Percentiles rank a stretch among this genome's conserved stretches.
Conservation (phyloP, 345 rosid species). For the Eucalyptus rudis region DNA sequence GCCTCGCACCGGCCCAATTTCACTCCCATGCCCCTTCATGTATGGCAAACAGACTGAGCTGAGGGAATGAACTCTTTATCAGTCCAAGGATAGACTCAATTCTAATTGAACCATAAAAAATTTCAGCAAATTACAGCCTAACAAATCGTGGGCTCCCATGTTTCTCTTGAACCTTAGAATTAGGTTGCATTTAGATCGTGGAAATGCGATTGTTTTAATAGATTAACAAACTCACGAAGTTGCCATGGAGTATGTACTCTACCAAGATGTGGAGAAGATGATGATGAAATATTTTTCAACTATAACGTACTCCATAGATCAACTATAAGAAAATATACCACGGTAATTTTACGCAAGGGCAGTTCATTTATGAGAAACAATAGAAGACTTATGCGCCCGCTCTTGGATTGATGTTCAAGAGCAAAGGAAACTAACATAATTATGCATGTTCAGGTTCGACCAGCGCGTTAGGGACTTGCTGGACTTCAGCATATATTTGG, state of each 20-base stretch:
- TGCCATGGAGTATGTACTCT: not conserved
- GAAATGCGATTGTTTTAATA: not conserved
- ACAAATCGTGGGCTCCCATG: not conserved
- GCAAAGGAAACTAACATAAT: slow-evolving; percentile 12
- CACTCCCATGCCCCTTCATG: not conserved
- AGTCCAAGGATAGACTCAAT: not conserved
- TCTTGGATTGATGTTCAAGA: not conserved
- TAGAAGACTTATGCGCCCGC: not conserved
- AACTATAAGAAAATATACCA: not conserved
- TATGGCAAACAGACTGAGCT: not conserved
- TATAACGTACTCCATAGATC: not conserved
- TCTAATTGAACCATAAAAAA: not conserved
- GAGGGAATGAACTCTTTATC: not conserved
- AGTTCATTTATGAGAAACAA: not conserved
- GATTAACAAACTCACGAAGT: not conserved
- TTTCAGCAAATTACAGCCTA: not conserved
- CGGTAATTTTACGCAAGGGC: not conserved
- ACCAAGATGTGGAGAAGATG: not conserved
- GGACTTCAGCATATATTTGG: slow-evolving; percentile 94
- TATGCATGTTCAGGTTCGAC: slow-evolving; percentile 45
- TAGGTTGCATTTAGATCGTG: not conserved
- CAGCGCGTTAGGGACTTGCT: slow-evolving; percentile 72
- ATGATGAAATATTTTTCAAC: not conserved
- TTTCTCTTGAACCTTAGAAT: not conserved
- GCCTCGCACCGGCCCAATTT: not conserved